These are phyloP conservation scores for Afroboletus lepidellus DNA, from an alignment of 1,284 basidiomycete genomes.

Conservation along the genomic window DNA sequence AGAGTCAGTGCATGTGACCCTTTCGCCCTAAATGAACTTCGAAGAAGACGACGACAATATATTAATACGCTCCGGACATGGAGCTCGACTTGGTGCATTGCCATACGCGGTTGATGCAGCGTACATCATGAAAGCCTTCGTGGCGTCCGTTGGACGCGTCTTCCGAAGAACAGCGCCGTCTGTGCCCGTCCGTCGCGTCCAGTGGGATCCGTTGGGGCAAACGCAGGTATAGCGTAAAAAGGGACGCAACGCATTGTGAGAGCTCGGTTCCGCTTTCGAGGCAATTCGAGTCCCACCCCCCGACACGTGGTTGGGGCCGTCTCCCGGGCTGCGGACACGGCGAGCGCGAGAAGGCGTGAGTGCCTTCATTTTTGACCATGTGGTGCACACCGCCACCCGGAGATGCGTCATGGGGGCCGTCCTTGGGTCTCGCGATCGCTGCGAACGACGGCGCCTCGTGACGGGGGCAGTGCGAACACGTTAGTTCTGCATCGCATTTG, in stretches of 20 bases:
- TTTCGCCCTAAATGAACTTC: conserved; percentile 7
- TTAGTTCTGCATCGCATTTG: neutral
- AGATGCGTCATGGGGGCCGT: too few species aligned
- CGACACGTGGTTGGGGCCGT: too few species aligned
- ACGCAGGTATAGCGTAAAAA: neutral
- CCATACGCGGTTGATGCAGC: conserved; percentile 9
- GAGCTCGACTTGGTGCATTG: conserved; percentile 14
- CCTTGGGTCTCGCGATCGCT: neutral
- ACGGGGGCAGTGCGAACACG: conserved; percentile 4
- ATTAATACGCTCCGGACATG: conserved; percentile 4
- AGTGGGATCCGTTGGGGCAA: too few species aligned
- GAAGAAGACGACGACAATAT: conserved; percentile 11
- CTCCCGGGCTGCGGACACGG: conserved; percentile 1
- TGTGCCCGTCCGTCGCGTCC: too few species aligned
- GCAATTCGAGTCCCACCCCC: too few species aligned
- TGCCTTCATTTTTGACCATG: conserved; percentile 4
- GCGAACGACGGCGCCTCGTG: neutral
- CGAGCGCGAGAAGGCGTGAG: conserved; percentile 4
- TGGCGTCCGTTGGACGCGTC: conserved; percentile 8
- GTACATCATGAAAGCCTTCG: neutral
- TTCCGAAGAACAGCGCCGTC: neutral
- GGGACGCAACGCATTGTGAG: neutral
- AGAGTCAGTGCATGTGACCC: neutral
- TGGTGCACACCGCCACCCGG: conserved; percentile 3
- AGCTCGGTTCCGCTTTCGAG: neutral